These are phyloP conservation scores for Golubevia pallescens DNA, from an alignment of 1,284 basidiomycete species.

Conservation along the genomic window DNA sequence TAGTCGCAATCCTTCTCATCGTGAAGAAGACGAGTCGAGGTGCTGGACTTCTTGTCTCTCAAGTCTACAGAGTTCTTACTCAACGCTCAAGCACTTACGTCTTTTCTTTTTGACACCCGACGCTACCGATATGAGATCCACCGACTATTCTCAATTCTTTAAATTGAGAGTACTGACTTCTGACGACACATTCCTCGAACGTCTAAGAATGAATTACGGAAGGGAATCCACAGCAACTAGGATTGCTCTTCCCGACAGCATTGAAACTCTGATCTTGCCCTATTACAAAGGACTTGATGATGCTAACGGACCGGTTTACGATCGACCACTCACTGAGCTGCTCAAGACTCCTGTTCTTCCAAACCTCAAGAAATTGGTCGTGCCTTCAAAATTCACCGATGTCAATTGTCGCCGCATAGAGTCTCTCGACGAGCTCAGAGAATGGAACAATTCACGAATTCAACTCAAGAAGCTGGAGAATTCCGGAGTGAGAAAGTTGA, in stretches of 20 bases:
- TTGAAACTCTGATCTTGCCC: background rate
- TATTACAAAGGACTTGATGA: background rate
- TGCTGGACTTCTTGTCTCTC: background rate
- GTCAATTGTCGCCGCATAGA: background rate
- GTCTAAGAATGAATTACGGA: background rate
- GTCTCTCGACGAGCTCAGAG: background rate
- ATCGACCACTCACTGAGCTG: background rate
- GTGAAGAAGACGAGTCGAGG: background rate
- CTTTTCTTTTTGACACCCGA: background rate
- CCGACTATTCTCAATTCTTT: background rate
- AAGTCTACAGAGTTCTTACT: background rate
- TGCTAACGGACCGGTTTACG: background rate
- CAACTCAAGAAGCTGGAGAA: no score
- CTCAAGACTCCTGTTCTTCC: background rate
- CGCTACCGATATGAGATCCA: background rate
- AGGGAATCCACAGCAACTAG: background rate
- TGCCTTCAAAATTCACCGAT: background rate
- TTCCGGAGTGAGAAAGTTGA: no score
- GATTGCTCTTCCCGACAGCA: background rate
- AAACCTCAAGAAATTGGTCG: background rate
- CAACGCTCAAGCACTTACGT: background rate
- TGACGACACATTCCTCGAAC: background rate
- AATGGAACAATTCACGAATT: background rate
- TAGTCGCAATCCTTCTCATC: background rate
- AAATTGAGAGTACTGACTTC: background rate